Conservation (phyloP, 1,284 basidiomycete genomes). For the Cryptococcus maquisensis region DNA sequence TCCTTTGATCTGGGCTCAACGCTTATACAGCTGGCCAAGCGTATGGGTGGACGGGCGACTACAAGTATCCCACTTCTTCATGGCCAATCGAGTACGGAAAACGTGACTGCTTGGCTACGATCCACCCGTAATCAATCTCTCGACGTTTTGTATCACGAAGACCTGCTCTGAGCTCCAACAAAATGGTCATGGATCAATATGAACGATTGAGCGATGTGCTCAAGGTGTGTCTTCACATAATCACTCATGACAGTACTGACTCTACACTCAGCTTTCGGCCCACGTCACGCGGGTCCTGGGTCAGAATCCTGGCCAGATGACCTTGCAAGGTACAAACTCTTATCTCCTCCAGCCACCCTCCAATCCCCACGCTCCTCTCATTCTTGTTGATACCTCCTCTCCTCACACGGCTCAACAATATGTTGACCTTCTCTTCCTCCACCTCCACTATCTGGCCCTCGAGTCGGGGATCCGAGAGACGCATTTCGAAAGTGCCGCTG, state of each 20-base stretch:
- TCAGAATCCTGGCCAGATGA: slow-evolving; percentile 87
- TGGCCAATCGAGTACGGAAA: too few relatives aligned
- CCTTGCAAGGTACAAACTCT: slow-evolving; percentile 92
- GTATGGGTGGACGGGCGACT: too few relatives aligned
- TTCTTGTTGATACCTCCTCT: slow-evolving; percentile 82
- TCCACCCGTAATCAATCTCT: not conserved
- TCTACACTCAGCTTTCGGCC: slow-evolving; percentile 37
- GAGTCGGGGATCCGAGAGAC: slow-evolving; percentile 32
- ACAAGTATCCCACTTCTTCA: too few relatives aligned
- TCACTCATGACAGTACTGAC: not conserved
- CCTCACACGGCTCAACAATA: slow-evolving; percentile 57
- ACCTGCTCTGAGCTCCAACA: not conserved
- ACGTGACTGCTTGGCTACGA: not conserved
- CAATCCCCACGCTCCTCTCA: slow-evolving; percentile 61
- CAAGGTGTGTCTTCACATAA: slow-evolving; percentile 22
- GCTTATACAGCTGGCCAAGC: too few relatives aligned
- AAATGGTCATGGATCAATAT: slow-evolving; percentile 16
- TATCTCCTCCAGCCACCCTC: slow-evolving; percentile 63
- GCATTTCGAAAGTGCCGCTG: slow-evolving; percentile 27
- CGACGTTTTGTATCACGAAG: not conserved
- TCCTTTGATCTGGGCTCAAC: too few relatives aligned
- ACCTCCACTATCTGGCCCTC: slow-evolving; percentile 44
- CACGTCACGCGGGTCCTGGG: slow-evolving; percentile 52
- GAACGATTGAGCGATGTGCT: slow-evolving; percentile 31
- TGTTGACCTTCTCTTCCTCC: slow-evolving; percentile 32